Base-by-base conservation (phyloP, 176 grass and related monocot species). In the Stipa capillata region DNA sequence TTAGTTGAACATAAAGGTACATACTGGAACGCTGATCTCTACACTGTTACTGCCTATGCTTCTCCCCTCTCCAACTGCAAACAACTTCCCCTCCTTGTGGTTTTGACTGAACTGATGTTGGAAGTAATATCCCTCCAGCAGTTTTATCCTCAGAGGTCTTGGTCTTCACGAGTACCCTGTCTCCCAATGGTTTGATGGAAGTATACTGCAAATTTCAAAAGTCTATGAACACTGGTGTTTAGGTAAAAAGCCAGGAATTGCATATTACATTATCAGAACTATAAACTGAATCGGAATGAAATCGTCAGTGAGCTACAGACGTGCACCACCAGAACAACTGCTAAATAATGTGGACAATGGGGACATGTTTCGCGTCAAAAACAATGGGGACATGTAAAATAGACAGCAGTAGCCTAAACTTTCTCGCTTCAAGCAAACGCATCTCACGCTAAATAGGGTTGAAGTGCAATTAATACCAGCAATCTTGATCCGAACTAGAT, bases 51-150 rank as follows among this genome's bases (percentile, higher is more conserved):
- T 82, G 28, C 86, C 90, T 13, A 91, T 73, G 34, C 40, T 97
- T 89, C 83, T 93, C 11, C 94, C 90, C 67, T 93, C 90, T 29
- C 90, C 94, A 81, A 87, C 21, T 1, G 88, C 83, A 83, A n/a
- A 97, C 83, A 84, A 97, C 90, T 42, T 97, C 88, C 42, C 90
- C 94, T 51, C 68, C 86, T 54, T 91, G 88, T 10, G 88, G 90
- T 87, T 84, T 97, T 67, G 94, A 77, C 78, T 91, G 88, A 80
- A 81, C 88, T 64, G 81, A 77, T 37, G 91, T 78, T 56, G 94
- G 94, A 77, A 97, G 93, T 47, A 97, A 84, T 90, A 97, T 97
- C 35, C 93, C 93, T 33, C 90, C 93, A 5, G 55, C 87, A 54
- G 83, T 90, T 86, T 93, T 97, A 58, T 88, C 94, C 69, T 97